phyloP scores from a whole-genome alignment of 1,139 yeast genomes.

The Pichia cactophila region DNA sequence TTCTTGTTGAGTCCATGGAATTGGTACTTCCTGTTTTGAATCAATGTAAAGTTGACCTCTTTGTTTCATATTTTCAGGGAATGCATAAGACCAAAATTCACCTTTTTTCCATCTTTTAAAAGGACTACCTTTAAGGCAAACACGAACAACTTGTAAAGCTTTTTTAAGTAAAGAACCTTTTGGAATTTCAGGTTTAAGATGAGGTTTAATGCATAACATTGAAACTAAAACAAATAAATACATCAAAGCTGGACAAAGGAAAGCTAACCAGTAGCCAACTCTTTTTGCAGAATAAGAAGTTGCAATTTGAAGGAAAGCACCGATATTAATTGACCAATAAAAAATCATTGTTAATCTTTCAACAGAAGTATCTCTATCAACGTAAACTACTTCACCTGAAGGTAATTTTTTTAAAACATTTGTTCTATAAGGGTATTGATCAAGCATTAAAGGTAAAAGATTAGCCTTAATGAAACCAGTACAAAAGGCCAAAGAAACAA shows the following conservation, averaged over 20 bases:
- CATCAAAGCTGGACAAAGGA: conserved; percentile 47
- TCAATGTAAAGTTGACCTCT: conserved; percentile 30
- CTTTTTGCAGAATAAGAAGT: conserved; percentile 64
- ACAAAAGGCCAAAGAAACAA: conserved; percentile 35
- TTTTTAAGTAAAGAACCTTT: conserved; percentile 44
- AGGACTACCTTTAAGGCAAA: conserved; percentile 38
- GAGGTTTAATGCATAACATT: conserved; percentile 14
- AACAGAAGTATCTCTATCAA: conserved; percentile 64
- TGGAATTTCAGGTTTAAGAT: conserved; percentile 34
- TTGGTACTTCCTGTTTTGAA: conserved; percentile 24
- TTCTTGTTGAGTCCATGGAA: conserved; percentile 48
- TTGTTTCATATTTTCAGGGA: conserved; percentile 40
- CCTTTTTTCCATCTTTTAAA: conserved; percentile 34
- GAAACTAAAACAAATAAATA: conserved; percentile 25
- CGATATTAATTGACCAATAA: conserved; percentile 74
- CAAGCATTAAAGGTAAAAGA: conserved; percentile 42
- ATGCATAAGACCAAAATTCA: conserved; percentile 50
- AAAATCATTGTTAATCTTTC: conserved; percentile 70
- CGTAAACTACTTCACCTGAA: conserved; percentile 61
- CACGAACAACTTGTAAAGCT: conserved; percentile 34
- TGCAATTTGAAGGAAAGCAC: conserved; percentile 70
- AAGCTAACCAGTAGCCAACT: conserved; percentile 75
- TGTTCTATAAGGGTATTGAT: conserved; percentile 44
- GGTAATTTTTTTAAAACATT: conserved; percentile 54
- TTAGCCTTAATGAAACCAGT: conserved; percentile 47